A percentile compares a stretch with the other conserved stretches of the same genome.
Conservation (phyloP, 2,329 filamentous ascomycete genomes). For the Botrytis fabae region DNA sequence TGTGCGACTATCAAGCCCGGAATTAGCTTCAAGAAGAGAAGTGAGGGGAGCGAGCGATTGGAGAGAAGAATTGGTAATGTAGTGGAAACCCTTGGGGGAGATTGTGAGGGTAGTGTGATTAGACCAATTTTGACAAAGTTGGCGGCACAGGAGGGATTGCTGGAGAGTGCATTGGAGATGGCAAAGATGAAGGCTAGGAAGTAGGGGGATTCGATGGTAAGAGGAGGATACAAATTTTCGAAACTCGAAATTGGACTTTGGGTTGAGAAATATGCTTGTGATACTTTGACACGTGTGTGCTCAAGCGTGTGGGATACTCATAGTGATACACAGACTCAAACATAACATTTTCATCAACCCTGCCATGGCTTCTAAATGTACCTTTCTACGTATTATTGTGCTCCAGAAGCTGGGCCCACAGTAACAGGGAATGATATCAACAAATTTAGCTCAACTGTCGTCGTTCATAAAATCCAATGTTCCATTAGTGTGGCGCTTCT, state of each 20-base stretch:
- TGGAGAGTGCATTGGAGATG: constrained; percentile 19
- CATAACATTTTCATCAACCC: neutral
- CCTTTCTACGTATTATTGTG: neutral
- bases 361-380: neutral
- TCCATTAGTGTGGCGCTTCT: neutral
- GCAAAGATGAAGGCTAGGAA: constrained; percentile 18
- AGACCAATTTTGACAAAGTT: constrained; percentile 24
- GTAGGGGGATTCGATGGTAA: neutral
- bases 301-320: neutral
- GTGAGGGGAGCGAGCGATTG: constrained; percentile 6
- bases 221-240: neutral
- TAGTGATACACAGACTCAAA: neutral
- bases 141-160: constrained; percentile 19
- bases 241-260: neutral
- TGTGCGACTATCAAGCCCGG: constrained; percentile 28
- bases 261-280: neutral
- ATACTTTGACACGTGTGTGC: neutral
- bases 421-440: neutral
- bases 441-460: neutral
- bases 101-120: constrained; percentile 22
- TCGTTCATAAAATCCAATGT: neutral
- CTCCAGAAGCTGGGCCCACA: too few species aligned
- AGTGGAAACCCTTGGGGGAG: neutral
- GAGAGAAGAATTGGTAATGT: constrained; percentile 11
- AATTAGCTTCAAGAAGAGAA: constrained; percentile 24